These are phyloP conservation scores for Pyronema domesticum DNA, from an alignment of 495 filamentous ascomycete genomes.

Conservation along the genomic window DNA sequence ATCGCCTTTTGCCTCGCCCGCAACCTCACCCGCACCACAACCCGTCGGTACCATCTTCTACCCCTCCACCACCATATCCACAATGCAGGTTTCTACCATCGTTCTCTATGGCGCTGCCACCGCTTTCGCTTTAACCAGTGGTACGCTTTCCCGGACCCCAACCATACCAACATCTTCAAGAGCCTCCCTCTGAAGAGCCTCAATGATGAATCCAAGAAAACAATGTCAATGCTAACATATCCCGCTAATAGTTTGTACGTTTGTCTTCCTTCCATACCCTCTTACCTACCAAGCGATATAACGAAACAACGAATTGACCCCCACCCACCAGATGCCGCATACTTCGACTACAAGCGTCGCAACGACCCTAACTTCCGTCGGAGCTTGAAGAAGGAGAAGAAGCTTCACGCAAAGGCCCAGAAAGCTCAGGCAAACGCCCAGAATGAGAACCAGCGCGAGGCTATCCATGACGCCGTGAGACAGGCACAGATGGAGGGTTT, in stretches of 20 bases:
- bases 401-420: slow-evolving; percentile 50
- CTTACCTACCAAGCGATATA: background rate
- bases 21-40: background rate
- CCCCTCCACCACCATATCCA: background rate
- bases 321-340: slow-evolving; percentile 49
- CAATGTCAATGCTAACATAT: background rate
- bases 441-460: slow-evolving; percentile 48
- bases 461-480: slow-evolving; percentile 52
- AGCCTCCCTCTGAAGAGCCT: no score
- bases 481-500: slow-evolving; percentile 77
- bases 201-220: background rate
- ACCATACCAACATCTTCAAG: no score
- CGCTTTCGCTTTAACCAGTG: slow-evolving; percentile 4
- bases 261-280: background rate
- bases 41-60: background rate
- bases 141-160: background rate
- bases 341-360: slow-evolving; percentile 89
- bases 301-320: background rate
- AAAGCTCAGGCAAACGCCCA: slow-evolving; percentile 60
- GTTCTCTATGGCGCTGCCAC: slow-evolving; percentile 2
- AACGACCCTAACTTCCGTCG: slow-evolving; percentile 74
- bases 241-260: background rate
- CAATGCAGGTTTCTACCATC: background rate
- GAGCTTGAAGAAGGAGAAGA: slow-evolving; percentile 63
- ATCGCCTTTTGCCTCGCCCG: background rate